Conservation (phyloP, 2,329 filamentous ascomycete genomes). For the Intubia oerlemansii region DNA sequence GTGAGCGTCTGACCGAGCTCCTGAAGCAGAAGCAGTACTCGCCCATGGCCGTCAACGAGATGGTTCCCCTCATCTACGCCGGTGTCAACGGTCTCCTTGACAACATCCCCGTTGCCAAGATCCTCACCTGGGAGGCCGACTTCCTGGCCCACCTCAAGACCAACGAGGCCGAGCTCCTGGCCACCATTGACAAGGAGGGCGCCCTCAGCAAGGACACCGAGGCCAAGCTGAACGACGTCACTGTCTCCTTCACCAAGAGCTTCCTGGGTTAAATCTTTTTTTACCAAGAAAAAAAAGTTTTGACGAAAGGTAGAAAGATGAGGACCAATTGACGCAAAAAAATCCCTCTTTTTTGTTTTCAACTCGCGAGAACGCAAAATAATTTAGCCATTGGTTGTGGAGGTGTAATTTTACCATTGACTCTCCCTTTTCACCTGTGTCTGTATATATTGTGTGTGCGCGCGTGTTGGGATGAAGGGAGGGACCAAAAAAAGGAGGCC, state of each 20-base stretch:
- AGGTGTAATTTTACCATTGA: no score
- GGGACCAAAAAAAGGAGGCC: no score
- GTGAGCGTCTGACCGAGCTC: slow-evolving; percentile 95
- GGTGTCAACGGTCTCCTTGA: slow-evolving; percentile 98
- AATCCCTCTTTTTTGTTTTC: no score
- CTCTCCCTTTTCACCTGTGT: no score
- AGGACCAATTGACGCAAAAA: no score
- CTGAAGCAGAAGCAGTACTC: slow-evolving; percentile 99
- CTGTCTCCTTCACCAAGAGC: slow-evolving; percentile 76
- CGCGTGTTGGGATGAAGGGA: no score
- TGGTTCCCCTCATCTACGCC: slow-evolving; percentile 98
- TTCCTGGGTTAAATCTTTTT: slow-evolving; percentile 38
- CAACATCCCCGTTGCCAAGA: slow-evolving; percentile 69
- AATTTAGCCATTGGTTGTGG: no score
- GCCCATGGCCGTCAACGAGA: slow-evolving; percentile 97
- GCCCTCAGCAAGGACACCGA: slow-evolving; percentile 88
- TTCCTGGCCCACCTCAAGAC: slow-evolving; percentile 82
- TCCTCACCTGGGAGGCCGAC: slow-evolving; percentile 84
- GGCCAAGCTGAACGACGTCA: slow-evolving; percentile 57
- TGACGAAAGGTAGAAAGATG: no score
- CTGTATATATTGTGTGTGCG: no score
- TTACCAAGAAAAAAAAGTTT: neutral
- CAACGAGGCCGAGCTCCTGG: slow-evolving; percentile 68
- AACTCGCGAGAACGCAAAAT: no score
- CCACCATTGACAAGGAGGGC: slow-evolving; percentile 88